Evolutionary conservation across 192 early-diverging fungal genomes (phyloP).

Genomic region (Rhizoclosmatium globosum): DNA sequence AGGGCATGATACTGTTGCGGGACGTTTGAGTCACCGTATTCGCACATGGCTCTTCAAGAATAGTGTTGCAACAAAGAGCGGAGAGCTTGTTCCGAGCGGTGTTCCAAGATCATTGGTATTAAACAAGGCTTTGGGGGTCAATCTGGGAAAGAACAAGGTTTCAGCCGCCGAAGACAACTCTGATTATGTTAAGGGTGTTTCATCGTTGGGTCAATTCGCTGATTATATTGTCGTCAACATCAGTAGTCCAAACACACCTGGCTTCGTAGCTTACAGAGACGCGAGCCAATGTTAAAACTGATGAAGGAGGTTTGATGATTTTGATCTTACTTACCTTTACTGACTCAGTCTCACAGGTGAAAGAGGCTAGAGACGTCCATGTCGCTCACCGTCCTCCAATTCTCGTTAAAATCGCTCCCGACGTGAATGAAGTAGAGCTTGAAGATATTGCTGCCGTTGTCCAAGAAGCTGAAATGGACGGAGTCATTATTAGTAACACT

Average conservation of each 20-base stretch:
- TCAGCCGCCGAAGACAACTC: constrained; percentile 69
- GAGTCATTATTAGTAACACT: constrained; percentile 90
- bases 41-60: constrained; percentile 51
- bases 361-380: constrained; percentile 44
- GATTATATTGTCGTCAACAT: constrained; percentile 93
- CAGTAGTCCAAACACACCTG: constrained; percentile 88
- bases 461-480: constrained; percentile 76
- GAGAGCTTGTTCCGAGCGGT: constrained; percentile 19
- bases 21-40: constrained; percentile 77
- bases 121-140: constrained; percentile 79
- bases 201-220: constrained; percentile 76
- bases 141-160: constrained; percentile 89
- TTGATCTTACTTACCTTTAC: constrained; percentile 28
- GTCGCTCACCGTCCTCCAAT: constrained; percentile 71
- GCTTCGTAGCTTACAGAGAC: constrained; percentile 75
- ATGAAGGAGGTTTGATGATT: constrained; percentile 65
- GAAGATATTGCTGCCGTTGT: constrained; percentile 82
- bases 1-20: constrained; percentile 68
- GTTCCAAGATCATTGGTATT: constrained; percentile 66
- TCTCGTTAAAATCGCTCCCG: constrained; percentile 92
- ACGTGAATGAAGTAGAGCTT: constrained; percentile 77
- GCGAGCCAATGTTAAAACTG: constrained; percentile 74
- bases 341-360: constrained; percentile 39
- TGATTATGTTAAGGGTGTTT: constrained; percentile 86
- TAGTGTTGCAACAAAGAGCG: neutral